Evolutionary conservation across 352 stramenopile species (phyloP).

Genomic region (Phytophthora nicotianae): DNA sequence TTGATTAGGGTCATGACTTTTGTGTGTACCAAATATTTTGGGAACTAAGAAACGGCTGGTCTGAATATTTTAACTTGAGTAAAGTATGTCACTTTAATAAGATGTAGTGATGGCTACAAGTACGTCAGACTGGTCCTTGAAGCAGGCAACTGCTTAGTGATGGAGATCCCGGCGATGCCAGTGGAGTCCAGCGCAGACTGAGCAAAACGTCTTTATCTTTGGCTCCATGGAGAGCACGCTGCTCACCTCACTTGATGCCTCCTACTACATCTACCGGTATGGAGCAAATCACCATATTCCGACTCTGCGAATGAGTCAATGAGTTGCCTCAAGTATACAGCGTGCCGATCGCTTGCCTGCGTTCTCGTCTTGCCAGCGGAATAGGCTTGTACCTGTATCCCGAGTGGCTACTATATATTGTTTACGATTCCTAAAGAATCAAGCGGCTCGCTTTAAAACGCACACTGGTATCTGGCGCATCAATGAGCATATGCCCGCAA

Average conservation of each 20-base stretch:
- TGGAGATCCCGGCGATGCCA: neutral
- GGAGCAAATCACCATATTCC: conserved; percentile 19
- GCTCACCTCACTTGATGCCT: neutral
- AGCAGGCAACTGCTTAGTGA: conserved; percentile 17
- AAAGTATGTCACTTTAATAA: conserved; percentile 13
- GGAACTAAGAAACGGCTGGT: conserved; percentile 1
- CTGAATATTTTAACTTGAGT: conserved; percentile 20
- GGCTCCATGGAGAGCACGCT: neutral
- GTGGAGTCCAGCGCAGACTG: conserved; percentile 4
- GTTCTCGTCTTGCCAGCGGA: neutral
- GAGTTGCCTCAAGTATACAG: neutral
- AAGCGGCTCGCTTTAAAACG: too few species aligned
- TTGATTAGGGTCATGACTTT: conserved; percentile 12
- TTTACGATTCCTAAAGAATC: too few species aligned
- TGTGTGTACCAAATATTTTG: conserved; percentile 11
- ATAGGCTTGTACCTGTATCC: too few species aligned
- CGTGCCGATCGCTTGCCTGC: neutral
- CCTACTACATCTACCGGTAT: neutral
- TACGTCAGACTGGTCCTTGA: conserved; percentile 11
- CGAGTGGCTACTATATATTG: too few species aligned
- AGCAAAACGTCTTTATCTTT: conserved; percentile 8
- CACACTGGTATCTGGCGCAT: neutral
- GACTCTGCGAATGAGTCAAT: neutral
- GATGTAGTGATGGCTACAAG: neutral
- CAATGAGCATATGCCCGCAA: conserved; percentile 11